Base-by-base conservation (phyloP, 2,329 filamentous ascomycete genomes). In the Teratosphaeria pseudoeucalypti region DNA sequence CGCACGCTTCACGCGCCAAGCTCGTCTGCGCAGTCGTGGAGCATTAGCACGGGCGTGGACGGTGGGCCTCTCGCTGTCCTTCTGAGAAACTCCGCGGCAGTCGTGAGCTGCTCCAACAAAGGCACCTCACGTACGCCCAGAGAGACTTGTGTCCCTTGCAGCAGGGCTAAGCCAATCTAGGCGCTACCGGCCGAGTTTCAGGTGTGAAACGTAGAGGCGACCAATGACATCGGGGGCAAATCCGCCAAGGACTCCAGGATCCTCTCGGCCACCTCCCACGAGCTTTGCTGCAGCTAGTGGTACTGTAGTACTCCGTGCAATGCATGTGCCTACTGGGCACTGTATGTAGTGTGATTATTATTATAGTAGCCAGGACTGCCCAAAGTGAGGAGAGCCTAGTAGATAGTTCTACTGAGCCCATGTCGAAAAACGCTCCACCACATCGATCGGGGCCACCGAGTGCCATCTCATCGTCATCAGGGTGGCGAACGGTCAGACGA, bases 1-100 rank as follows among this genome's bases (percentile, higher is more conserved):
- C 43, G 59, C 56, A 58, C 47, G 55, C 43, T 23, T 52, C 56
- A 58, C 56, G 37, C 52, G 29, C 34, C 53, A 29, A 47, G 52
- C 55, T 54, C 34, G 34, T 34, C 26, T 37, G 29, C 32, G 54
- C 29, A 52, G 10, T 29, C 54, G 58, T 57, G 52, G 55, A 60
- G 58, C 54, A 60, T 60, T 6, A 23, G 27, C 34, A 37, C 23
- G 23, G 43, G n/a, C 9, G 43, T 23, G 16, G 43, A n/a, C 43
- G 6, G 43, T 49, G 43, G 43, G 43, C 43, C 43, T 49, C 43
- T 23, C 11, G 43, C 43, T 49, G 43, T 49, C 43, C 43, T 49
- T 49, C 43, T 49, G 43, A 49, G 26, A 6, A 23, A 23, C 1
- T 49, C 43, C 43, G 43, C 16, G n/a, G 16, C 23, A 23, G 23